phyloP scores from a whole-genome alignment of 1,284 basidiomycete genomes.

The Tilletia walkeri region DNA sequence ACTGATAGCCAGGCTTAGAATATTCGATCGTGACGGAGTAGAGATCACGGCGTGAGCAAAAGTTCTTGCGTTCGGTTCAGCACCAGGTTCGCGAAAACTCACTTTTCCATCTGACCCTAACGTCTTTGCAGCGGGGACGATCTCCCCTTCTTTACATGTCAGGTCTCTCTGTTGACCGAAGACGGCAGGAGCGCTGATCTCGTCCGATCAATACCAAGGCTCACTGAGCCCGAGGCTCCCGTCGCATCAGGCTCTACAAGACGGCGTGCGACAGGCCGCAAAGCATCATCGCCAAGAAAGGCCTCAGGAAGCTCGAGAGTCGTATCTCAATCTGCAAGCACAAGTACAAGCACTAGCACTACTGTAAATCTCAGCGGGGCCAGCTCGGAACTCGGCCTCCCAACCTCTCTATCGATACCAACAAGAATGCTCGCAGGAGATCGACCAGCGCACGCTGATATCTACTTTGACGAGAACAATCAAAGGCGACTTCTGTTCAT shows the following conservation, averaged over 20 bases:
- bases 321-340: background rate
- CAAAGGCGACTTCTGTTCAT: constrained; percentile 28
- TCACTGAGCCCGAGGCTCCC: background rate
- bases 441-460: constrained; percentile 11
- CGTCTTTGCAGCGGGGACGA: constrained; percentile 22
- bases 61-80: no score
- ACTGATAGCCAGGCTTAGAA: constrained; percentile 34
- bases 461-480: constrained; percentile 17
- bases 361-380: no score
- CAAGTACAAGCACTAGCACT: background rate
- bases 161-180: constrained; percentile 34
- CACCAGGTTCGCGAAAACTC: no score
- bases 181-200: constrained; percentile 29
- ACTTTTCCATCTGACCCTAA: no score
- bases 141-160: constrained; percentile 37
- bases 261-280: background rate
- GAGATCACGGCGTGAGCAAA: constrained; percentile 19
- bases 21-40: constrained; percentile 23
- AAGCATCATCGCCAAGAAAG: background rate
- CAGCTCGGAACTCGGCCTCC: no score
- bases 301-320: background rate
- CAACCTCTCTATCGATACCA: constrained; percentile 15
- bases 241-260: background rate
- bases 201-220: constrained; percentile 16
- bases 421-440: constrained; percentile 6